Evolutionary conservation across 257 asterid genomes (phyloP).

Genomic region (Capsicum pubescens): DNA sequence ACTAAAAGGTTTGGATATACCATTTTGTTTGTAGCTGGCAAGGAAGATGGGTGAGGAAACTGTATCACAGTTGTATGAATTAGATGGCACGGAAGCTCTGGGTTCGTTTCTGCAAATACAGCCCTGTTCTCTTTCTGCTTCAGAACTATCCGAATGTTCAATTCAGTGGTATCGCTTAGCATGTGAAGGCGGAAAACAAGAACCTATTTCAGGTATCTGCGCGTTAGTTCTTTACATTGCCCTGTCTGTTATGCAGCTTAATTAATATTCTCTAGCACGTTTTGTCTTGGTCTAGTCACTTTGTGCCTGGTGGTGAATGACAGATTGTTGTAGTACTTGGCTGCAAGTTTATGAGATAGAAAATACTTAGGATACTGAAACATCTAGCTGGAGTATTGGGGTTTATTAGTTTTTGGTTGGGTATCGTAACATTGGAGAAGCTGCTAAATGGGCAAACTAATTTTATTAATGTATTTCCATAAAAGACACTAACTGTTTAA

Average conservation of each 20-base stretch:
- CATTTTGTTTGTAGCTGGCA: conserved; percentile 56
- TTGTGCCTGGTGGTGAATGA: background rate
- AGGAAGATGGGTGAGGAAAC: conserved; percentile 61
- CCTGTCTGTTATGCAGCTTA: background rate
- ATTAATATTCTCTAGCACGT: background rate
- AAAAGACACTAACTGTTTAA: background rate
- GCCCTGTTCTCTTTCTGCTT: conserved; percentile 64
- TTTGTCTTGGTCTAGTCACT: conserved; percentile 14
- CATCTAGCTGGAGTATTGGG: conserved; percentile 1
- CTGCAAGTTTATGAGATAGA: background rate
- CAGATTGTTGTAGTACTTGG: background rate
- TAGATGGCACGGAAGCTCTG: conserved; percentile 78
- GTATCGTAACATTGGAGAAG: background rate
- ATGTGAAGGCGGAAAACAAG: conserved; percentile 68
- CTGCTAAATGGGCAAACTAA: background rate
- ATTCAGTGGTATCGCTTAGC: conserved; percentile 82
- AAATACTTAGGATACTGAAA: background rate
- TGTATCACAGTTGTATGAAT: conserved; percentile 54
- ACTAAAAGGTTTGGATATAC: background rate
- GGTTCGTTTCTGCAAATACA: conserved; percentile 73
- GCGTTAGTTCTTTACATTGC: conserved; percentile 6
- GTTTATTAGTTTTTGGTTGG: background rate
- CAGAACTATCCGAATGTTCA: conserved; percentile 62
- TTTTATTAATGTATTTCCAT: background rate
- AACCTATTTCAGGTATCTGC: conserved; percentile 76